Evolutionary conservation across 2,329 filamentous ascomycete genomes (phyloP), one percentile per base, ranked within the genome.

Genomic region (Colletotrichum eremochloae): DNA sequence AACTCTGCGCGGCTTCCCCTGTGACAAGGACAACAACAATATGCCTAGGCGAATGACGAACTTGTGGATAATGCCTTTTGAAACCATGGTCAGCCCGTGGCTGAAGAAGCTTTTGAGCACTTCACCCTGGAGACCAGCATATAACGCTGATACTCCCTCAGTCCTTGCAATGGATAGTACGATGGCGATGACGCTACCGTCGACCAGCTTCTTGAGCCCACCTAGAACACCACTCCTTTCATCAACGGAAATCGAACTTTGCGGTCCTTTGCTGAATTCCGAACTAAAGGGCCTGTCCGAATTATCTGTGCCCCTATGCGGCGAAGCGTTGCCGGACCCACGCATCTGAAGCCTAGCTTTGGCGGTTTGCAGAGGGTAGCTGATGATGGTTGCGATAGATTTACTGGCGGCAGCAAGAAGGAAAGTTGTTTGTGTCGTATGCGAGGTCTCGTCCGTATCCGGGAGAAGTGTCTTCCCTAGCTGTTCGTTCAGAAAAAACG

Each of bases 291-390:
- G 40, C 44, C 63, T 50, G 65, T 75, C 48, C 72, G 62, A n/a
- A 44, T 31, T 29, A 20, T 75, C 53, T 78, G 81, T 36, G 79
- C 81, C 75, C 1, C 57, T 58, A 11, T 62, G 33, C 15, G 62
- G 71, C 42, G 68, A 62, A 31, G 68, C 24, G 24, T 29, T 52
- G 18, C 66, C 46, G 31, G 71, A 71, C 33, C 67, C 62, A 7
- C 87, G 86, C 33, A 92, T 88, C 79, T 97, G 94, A 3, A 94
- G 88, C 36, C 94, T 87, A 2, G 93, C 90, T 82, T 96, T 96
- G n/a, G 94, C 94, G 40, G 95, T 90, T 68, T 93, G 93, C 80
- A 97, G 92, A 0, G 95, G 95, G 79, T 97, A 97, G 0, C 93
- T 97, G 69, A 95, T 83, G 0, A 90, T 87, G 9, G 91, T 94